Percentiles rank a stretch among this genome's conserved stretches.
Evolutionary conservation across 2,329 filamentous ascomycete genomes (phyloP).

Genomic region (Pestalotiopsis sp.): DNA sequence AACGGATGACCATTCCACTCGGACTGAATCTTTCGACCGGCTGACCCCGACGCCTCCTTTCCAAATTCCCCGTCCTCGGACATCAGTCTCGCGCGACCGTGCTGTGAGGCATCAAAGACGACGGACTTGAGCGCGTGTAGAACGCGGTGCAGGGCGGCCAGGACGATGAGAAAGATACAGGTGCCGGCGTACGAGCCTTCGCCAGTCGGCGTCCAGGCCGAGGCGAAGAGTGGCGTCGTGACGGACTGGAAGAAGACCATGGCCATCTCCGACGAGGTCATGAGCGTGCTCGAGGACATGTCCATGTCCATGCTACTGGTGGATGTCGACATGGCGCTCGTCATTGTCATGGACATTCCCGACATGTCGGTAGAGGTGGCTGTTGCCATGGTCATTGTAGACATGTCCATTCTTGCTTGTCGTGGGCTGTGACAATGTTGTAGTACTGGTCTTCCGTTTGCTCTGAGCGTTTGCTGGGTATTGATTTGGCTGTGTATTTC

Average conservation of each 20-base stretch:
- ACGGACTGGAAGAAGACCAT: constrained; percentile 55
- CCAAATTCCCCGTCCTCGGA: not conserved
- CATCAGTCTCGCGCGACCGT: not conserved
- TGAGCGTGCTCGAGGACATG: constrained; percentile 13
- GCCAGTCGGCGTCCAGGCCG: constrained; percentile 72
- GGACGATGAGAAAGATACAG: constrained; percentile 85
- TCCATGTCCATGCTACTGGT: constrained; percentile 2
- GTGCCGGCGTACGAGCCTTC: constrained; percentile 80
- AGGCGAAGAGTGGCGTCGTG: constrained; percentile 68
- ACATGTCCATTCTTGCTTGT: not conserved
- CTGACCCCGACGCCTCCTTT: not conserved
- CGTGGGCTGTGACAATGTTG: not conserved
- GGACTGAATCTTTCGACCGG: constrained; percentile 66
- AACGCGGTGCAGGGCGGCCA: constrained; percentile 70
- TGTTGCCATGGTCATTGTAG: constrained; percentile 12
- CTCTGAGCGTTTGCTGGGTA: not conserved
- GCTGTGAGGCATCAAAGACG: not conserved
- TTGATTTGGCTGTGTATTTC: not conserved
- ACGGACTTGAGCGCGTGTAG: constrained; percentile 59
- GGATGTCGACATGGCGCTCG: constrained; percentile 13
- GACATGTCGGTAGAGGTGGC: not conserved
- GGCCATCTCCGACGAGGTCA: constrained; percentile 28
- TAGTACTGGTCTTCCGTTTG: not conserved
- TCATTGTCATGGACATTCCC: constrained; percentile 3
- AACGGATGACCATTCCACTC: constrained; percentile 22